Base-by-base conservation (phyloP, 352 stramenopile genomes). In the Pythium brachiatum region DNA sequence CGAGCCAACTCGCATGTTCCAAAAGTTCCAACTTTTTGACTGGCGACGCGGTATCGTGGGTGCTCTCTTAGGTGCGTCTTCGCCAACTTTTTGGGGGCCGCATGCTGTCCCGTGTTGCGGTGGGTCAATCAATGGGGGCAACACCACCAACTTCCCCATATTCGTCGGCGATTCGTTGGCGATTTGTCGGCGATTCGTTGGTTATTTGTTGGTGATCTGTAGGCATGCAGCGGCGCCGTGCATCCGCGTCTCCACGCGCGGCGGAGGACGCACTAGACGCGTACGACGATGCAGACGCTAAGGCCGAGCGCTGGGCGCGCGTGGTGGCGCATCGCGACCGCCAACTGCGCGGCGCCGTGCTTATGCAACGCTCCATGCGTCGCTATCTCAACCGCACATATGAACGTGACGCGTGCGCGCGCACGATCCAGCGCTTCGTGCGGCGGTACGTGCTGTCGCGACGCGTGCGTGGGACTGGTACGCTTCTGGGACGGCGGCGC, bases 391-490 rank as follows among this genome's bases (percentile, higher is more conserved):
- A 69, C 58, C 48, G 62, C 26, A 68, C 68, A 43, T 64, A 71
- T 15, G 52, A 66, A 4, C 60, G 67, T 15, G 55, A 68, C 18
- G 68, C 63, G 7, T 65, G 68, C 8, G 71, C 69, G 41, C 64
- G 60, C 31, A 53, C 34, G 60, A 71, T 78, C 60, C 71, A 74
- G 47, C 51, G 48, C 12, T 75, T 71, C 29, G 48, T 74, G 23
- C 63, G 58, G 27, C 16, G n/a, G 5, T 57, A 60, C 48, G 47
- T 63, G 13, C 38, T 53, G 27, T 21, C 12, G 12, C 15, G 38
- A 46, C 39, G n/a, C 39, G 7, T n/a, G n/a, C 39, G 39, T 18
- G 21, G 18, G 39, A 7, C 38, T n/a, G 38, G 18, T 1, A 7
- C n/a, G 18, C 13, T 47, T 5, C 39, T 18, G 1, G 53, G 48